Percentiles rank a stretch among this genome's conserved stretches.
Evolutionary conservation across 441 rosid genomes (phyloP).

Genomic region (Eruca vesicaria): DNA sequence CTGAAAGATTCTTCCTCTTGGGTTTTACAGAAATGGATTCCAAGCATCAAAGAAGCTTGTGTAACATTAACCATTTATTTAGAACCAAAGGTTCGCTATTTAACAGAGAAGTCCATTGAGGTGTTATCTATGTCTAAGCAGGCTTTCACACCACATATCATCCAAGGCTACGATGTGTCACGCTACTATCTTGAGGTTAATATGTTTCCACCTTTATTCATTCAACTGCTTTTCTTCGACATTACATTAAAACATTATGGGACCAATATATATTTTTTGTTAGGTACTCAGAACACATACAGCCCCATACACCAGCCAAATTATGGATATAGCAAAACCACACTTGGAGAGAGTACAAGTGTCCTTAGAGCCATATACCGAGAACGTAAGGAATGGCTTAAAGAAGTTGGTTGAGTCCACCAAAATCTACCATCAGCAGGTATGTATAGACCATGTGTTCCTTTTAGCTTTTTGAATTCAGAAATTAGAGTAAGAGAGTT

Average conservation of each 20-base stretch:
- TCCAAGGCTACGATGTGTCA: slow-evolving; percentile 27
- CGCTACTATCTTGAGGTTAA: slow-evolving; percentile 39
- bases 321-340: slow-evolving; percentile 36
- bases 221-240: neutral
- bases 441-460: slow-evolving; percentile 23
- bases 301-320: slow-evolving; percentile 32
- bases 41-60: slow-evolving; percentile 40
- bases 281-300: slow-evolving; percentile 34
- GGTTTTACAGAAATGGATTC: slow-evolving; percentile 41
- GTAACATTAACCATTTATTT: slow-evolving; percentile 28
- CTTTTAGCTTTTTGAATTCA: neutral
- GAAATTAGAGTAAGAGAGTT: neutral
- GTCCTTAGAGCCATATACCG: slow-evolving; percentile 40
- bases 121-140: slow-evolving; percentile 34
- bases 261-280: neutral
- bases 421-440: slow-evolving; percentile 39
- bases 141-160: slow-evolving; percentile 32
- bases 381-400: slow-evolving; percentile 20
- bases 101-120: slow-evolving; percentile 38
- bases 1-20: slow-evolving; percentile 1
- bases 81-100: slow-evolving; percentile 35
- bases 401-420: slow-evolving; percentile 32
- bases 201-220: neutral
- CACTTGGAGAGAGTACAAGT: slow-evolving; percentile 30
- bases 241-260: neutral